Evolutionary conservation across 441 rosid genomes (phyloP), one percentile per base, ranked within the genome.

Genomic region (Erodium trifolium): DNA sequence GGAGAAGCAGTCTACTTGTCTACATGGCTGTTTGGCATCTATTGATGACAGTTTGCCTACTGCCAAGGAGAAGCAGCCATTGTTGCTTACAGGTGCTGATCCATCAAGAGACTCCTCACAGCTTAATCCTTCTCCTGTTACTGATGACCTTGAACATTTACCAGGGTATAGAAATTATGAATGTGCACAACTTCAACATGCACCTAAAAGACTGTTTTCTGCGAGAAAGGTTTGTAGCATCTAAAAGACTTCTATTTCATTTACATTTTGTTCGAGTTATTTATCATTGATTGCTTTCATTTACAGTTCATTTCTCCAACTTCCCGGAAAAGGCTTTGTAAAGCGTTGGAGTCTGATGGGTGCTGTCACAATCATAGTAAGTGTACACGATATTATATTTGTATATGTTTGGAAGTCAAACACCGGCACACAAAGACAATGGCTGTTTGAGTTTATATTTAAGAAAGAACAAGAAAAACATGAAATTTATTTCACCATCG

Each of bases 261-360:
- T 19, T 72, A 66, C 65, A n/a, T 9, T 39, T 16, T 37, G 13
- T 55, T 29, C 10, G 69, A 66, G 34, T 59, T 71, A 53, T 69
- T 76, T 66, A 81, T 67, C 9, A 29, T 35, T 3, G 39, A 8
- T 18, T 75, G 31, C 31, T 73, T 75, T 63, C 45, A 16, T 68
- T 81, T 39, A 72, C 95, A 91, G 99, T 82, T 71, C 70, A 87
- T 93, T 72, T 93, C 99, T 75, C 96, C 97, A 34, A 75, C 77
- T 65, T 85, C 92, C 59, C 99, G 82, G 82, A 84, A 84, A 67
- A 81, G 78, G 76, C 86, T 93, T 65, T 68, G 87, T 66, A 80
- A 85, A 75, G 88, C 90, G 72, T 77, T 89, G 91, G 85, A 85
- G 65, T 78, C 79, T 27, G 53, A 72, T 0, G 82, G 77, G 69